Percentiles rank a stretch among this genome's conserved stretches.
Evolutionary conservation across 2,329 filamentous ascomycete genomes (phyloP).

Genomic region (Curvularia eragrostidis): DNA sequence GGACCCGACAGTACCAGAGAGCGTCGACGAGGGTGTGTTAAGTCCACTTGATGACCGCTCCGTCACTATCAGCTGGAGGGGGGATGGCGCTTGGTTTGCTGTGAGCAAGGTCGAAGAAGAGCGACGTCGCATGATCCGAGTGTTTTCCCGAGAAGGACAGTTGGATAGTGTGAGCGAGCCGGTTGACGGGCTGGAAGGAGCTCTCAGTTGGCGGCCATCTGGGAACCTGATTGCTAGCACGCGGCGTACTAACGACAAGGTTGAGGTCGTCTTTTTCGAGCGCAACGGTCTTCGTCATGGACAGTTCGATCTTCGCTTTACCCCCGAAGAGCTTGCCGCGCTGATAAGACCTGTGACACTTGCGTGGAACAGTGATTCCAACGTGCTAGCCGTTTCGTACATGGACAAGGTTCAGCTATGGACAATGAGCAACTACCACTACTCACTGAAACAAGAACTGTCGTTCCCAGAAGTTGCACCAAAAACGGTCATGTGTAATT

Average conservation of each 20-base stretch:
- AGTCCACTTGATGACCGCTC: constrained; percentile 75
- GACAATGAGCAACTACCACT: constrained; percentile 98
- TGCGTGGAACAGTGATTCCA: constrained; percentile 91
- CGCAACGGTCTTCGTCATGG: constrained; percentile 97
- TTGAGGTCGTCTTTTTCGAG: constrained; percentile 94
- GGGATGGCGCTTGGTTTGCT: constrained; percentile 89
- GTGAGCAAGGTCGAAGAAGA: constrained; percentile 78
- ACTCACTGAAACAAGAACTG: constrained; percentile 95
- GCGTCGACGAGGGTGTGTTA: constrained; percentile 80
- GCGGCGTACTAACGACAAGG: constrained; percentile 70
- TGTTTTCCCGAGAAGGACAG: constrained; percentile 88
- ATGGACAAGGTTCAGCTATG: constrained; percentile 83
- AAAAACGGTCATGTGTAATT: constrained; percentile 51
- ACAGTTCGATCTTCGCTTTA: constrained; percentile 80
- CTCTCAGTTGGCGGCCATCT: constrained; percentile 87
- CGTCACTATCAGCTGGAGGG: constrained; percentile 86
- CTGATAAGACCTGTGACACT: constrained; percentile 68
- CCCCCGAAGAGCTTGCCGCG: constrained; percentile 63
- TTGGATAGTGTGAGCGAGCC: constrained; percentile 95
- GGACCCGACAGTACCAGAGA: constrained; percentile 94
- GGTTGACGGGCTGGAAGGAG: constrained; percentile 86
- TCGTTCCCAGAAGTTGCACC: constrained; percentile 31
- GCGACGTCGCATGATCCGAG: constrained; percentile 78
- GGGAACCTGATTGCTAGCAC: constrained; percentile 91
- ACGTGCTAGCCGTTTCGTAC: constrained; percentile 82